Conservation (phyloP, 108 stramenopile species). For the Pseudonitzschia multistriata region DNA sequence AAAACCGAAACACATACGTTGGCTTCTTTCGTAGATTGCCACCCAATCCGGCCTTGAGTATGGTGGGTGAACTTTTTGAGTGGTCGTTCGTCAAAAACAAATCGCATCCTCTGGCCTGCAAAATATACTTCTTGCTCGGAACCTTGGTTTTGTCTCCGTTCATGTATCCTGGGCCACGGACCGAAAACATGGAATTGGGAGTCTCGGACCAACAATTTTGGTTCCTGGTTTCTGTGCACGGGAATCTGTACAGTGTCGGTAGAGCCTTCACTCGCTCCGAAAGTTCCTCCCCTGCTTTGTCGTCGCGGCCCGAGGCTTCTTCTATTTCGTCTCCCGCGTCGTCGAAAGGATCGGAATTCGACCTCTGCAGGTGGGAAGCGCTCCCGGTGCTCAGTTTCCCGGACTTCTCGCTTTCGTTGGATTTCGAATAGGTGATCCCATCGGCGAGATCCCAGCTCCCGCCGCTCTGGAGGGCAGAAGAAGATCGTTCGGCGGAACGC, state of each 20-base stretch:
- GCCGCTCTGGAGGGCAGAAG: background rate
- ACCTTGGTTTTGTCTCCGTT: constrained; percentile 66
- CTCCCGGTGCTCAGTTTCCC: background rate
- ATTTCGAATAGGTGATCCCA: background rate
- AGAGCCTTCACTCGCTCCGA: constrained; percentile 4
- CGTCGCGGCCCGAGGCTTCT: constrained; percentile 8
- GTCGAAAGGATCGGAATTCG: constrained; percentile 51
- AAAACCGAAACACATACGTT: constrained; percentile 76
- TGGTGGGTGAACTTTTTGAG: background rate
- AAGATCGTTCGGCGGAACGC: constrained; percentile 31
- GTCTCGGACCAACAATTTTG: constrained; percentile 81
- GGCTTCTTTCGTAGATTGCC: constrained; percentile 63
- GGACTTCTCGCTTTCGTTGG: constrained; percentile 8
- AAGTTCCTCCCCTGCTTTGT: constrained; percentile 2
- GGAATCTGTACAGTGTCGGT: constrained; percentile 45
- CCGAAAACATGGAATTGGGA: constrained; percentile 52
- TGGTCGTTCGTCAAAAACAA: constrained; percentile 69
- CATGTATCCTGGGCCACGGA: constrained; percentile 74
- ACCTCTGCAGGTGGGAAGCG: constrained; percentile 23
- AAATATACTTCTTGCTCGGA: constrained; percentile 51
- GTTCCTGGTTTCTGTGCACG: constrained; percentile 43
- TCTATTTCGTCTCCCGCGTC: constrained; percentile 25
- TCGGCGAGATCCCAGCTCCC: background rate
- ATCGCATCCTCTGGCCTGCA: constrained; percentile 76
- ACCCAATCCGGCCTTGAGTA: constrained; percentile 48